Conservation (phyloP, 2,329 filamentous ascomycete species). For the Teratosphaeria destructans region DNA sequence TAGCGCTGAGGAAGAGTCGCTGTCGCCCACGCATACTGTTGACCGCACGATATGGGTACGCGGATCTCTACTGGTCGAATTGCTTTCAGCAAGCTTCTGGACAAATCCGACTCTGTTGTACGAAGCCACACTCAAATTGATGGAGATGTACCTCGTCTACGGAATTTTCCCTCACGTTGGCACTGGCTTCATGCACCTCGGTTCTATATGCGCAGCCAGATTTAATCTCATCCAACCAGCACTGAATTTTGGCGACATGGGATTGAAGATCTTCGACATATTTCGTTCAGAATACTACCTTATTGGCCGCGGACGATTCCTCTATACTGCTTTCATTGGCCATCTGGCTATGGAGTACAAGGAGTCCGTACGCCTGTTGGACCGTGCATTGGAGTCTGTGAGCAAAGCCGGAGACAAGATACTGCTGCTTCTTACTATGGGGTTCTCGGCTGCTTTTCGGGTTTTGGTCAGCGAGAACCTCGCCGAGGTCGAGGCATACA, state of each 20-base stretch:
- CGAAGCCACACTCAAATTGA: constrained; percentile 55
- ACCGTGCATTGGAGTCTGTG: constrained; percentile 56
- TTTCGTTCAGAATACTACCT: constrained; percentile 54
- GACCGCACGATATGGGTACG: constrained; percentile 50
- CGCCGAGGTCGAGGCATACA: constrained; percentile 59
- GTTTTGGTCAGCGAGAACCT: constrained; percentile 62
- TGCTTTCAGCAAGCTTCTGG: constrained; percentile 64
- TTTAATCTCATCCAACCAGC: constrained; percentile 63
- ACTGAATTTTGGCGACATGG: constrained; percentile 52
- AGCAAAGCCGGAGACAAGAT: constrained; percentile 60
- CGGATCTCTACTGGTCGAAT: constrained; percentile 53
- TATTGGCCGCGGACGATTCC: constrained; percentile 56
- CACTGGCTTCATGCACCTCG: constrained; percentile 57
- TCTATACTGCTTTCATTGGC: constrained; percentile 59
- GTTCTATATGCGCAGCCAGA: constrained; percentile 55
- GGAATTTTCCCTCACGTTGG: constrained; percentile 62
- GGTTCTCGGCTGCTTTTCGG: constrained; percentile 54
- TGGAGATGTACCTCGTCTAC: constrained; percentile 52
- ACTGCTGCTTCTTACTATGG: constrained; percentile 61
- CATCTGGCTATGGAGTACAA: constrained; percentile 57
- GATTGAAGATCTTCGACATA: constrained; percentile 53
- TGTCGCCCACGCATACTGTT: constrained; percentile 16
- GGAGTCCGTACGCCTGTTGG: constrained; percentile 49
- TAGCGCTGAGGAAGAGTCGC: constrained; percentile 22
- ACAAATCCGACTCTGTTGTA: constrained; percentile 63